Evolutionary conservation across 768 basidiomycete genomes (phyloP).

Genomic region (Daedalea quercina): DNA sequence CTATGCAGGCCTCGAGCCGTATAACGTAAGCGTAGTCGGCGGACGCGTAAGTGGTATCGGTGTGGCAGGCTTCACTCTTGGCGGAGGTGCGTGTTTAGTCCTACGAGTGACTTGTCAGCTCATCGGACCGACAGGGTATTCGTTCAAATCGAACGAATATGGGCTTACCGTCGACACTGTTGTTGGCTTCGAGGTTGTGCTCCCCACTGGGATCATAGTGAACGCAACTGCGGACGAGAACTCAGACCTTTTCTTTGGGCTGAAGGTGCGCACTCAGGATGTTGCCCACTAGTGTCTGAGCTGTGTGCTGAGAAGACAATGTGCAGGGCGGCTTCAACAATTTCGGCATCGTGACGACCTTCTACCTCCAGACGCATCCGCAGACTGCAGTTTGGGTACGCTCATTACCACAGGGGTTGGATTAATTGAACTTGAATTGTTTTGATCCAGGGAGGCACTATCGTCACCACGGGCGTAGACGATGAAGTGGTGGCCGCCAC

Average conservation of each 20-base stretch:
- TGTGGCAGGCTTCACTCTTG: conserved; percentile 45
- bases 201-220: conserved; percentile 39
- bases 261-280: conserved; percentile 26
- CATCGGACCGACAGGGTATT: background rate
- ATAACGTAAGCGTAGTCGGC: conserved; percentile 47
- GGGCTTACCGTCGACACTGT: background rate
- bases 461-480: conserved; percentile 23
- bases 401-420: background rate
- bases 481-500: conserved; percentile 28
- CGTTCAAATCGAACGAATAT: conserved; percentile 28
- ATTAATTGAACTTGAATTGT: background rate
- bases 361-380: conserved; percentile 46
- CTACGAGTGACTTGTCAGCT: too few relatives aligned
- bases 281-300: too few relatives aligned
- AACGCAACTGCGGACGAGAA: conserved; percentile 23
- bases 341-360: conserved; percentile 54
- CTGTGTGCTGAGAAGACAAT: background rate
- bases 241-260: conserved; percentile 32
- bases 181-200: conserved; percentile 42
- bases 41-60: conserved; percentile 49
- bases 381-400: conserved; percentile 57
- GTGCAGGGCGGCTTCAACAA: conserved; percentile 57
- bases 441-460: conserved; percentile 41
- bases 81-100: conserved; percentile 14
- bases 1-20: conserved; percentile 38